These are phyloP conservation scores for Geotrichum klebahnii DNA, from an alignment of 1,139 yeast genomes.

Conservation along the genomic window DNA sequence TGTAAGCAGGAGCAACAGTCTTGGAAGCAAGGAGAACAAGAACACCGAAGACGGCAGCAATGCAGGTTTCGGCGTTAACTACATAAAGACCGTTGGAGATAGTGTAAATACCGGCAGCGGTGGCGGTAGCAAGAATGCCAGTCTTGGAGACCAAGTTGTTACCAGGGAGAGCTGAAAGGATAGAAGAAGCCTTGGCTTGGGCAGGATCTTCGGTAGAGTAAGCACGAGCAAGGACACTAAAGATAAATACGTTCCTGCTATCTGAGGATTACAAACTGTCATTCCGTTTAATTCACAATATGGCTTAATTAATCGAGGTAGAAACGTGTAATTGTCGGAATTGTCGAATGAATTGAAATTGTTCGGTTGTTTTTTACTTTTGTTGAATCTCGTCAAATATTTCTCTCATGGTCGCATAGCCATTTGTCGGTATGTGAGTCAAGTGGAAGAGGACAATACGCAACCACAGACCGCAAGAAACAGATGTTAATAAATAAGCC, in stretches of 20 bases:
- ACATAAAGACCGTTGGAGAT: conserved; percentile 89
- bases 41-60: conserved; percentile 74
- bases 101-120: conserved; percentile 92
- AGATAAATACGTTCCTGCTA: conserved; percentile 9
- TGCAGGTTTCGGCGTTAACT: conserved; percentile 88
- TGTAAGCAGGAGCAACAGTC: conserved; percentile 89
- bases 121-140: conserved; percentile 88
- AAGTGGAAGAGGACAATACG: neutral
- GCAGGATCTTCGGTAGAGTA: conserved; percentile 58
- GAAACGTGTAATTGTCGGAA: neutral
- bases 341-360: neutral
- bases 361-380: neutral
- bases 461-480: conserved; percentile 1
- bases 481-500: neutral
- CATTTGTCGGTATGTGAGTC: neutral
- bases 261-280: neutral
- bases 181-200: conserved; percentile 82
- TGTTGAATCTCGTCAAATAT: no score
- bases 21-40: conserved; percentile 75
- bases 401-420: neutral
- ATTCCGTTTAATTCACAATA: conserved; percentile 1
- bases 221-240: conserved; percentile 27
- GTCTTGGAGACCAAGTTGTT: conserved; percentile 84
- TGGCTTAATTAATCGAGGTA: neutral
- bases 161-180: conserved; percentile 92